A percentile compares a stretch with the other conserved stretches of the same genome.
Conservation (phyloP, 208 protist species). For the Leishmania aethiopica region DNA sequence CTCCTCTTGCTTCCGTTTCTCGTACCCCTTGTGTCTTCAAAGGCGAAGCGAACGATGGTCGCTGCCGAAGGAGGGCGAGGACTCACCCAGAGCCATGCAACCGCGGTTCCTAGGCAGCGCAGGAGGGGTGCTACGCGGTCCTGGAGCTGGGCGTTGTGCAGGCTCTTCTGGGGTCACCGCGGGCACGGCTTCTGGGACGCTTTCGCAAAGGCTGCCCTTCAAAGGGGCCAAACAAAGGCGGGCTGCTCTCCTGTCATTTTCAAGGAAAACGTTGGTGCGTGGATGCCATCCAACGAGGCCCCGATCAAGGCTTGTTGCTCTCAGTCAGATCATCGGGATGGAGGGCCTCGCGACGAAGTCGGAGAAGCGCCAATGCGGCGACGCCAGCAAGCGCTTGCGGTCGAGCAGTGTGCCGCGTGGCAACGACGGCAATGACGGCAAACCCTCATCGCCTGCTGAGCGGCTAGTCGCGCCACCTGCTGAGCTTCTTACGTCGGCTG, state of each 20-base stretch:
- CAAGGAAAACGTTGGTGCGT: not conserved
- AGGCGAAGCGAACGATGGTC: not conserved
- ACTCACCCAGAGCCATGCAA: slow-evolving; percentile 9
- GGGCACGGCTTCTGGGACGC: slow-evolving; percentile 4
- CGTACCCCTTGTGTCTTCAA: not conserved
- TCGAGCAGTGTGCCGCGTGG: too few relatives aligned
- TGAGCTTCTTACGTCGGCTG: slow-evolving; percentile 24
- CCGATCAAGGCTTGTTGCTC: too few relatives aligned
- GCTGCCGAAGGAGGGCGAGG: not conserved
- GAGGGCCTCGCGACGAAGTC: too few relatives aligned
- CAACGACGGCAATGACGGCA: too few relatives aligned
- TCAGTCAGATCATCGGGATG: too few relatives aligned
- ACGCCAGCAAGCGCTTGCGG: too few relatives aligned
- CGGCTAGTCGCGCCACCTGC: not conserved
- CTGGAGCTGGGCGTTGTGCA: slow-evolving; percentile 18
- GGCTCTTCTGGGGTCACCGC: not conserved
- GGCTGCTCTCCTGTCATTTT: not conserved
- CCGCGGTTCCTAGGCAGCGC: slow-evolving; percentile 2
- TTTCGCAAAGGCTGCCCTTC: not conserved
- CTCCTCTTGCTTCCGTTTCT: not conserved
- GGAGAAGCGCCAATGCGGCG: too few relatives aligned
- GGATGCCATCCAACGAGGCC: not conserved
- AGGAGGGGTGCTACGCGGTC: not conserved
- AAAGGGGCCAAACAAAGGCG: not conserved
- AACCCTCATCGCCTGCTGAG: too few relatives aligned